Conservation (phyloP, 2,329 filamentous ascomycete species). For the Curvularia eragrostidis region DNA sequence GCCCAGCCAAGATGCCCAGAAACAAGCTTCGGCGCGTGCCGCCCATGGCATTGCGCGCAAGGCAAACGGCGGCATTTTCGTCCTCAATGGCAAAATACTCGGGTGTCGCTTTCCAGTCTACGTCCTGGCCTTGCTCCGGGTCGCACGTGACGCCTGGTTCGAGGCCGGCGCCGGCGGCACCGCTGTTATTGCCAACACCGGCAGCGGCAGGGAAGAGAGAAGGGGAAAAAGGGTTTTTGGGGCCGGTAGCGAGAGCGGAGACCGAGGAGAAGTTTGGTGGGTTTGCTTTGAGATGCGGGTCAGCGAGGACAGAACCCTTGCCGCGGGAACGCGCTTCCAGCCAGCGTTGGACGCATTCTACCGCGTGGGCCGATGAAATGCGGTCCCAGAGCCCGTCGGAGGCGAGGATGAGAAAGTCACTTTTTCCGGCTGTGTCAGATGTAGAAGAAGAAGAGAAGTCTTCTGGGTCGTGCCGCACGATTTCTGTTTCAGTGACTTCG, state of each 20-base stretch:
- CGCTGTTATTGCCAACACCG: not conserved
- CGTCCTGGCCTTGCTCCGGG: constrained; percentile 43
- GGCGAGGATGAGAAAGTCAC: constrained; percentile 69
- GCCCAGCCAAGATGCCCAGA: constrained; percentile 47
- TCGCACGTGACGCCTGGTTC: constrained; percentile 48
- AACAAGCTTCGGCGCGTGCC: constrained; percentile 54
- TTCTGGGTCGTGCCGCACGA: constrained; percentile 51
- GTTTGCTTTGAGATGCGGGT: constrained; percentile 23
- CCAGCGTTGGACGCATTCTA: constrained; percentile 65
- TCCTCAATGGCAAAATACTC: constrained; percentile 59
- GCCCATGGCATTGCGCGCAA: constrained; percentile 61
- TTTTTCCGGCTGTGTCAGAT: constrained; percentile 33
- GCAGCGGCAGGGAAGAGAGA: not conserved
- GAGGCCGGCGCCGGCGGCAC: not conserved
- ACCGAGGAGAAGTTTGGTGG: constrained; percentile 16
- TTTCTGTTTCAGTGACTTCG: constrained; percentile 63
- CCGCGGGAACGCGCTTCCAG: constrained; percentile 49
- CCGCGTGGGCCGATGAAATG: constrained; percentile 64
- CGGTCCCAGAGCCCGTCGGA: constrained; percentile 72
- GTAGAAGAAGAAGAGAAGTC: not conserved
- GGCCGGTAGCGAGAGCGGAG: not conserved
- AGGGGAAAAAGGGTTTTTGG: not conserved
- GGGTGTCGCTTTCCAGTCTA: constrained; percentile 52
- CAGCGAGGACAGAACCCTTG: constrained; percentile 22
- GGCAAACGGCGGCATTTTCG: constrained; percentile 60